Percentiles rank a stretch among this genome's conserved stretches.
Evolutionary conservation across 495 filamentous ascomycete species (phyloP).

Genomic region (Parachaetomium inaequale): DNA sequence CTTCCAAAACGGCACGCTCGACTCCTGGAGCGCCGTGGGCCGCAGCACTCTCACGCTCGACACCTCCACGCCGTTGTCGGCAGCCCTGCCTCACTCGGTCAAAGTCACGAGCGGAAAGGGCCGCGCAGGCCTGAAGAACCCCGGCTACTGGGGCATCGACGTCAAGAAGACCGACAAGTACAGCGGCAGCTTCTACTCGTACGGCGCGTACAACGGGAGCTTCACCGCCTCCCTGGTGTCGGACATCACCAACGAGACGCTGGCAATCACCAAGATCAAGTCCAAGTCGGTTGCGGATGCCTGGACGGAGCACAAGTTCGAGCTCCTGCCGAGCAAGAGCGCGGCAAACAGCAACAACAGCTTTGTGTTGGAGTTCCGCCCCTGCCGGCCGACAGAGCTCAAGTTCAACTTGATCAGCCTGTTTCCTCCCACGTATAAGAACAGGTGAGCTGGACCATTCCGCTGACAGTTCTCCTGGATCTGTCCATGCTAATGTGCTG

Average conservation of each 20-base stretch:
- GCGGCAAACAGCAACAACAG: conserved; percentile 63
- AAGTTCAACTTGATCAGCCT: conserved; percentile 54
- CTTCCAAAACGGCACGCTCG: conserved; percentile 52
- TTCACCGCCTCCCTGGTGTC: conserved; percentile 49
- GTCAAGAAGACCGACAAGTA: conserved; percentile 50
- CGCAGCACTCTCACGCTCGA: conserved; percentile 49
- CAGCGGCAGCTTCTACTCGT: conserved; percentile 56
- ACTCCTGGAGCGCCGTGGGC: conserved; percentile 54
- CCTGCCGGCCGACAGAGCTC: conserved; percentile 19
- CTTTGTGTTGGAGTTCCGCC: conserved; percentile 58
- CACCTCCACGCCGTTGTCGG: conserved; percentile 46
- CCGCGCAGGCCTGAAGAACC: conserved; percentile 55
- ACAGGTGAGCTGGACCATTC: conserved; percentile 11
- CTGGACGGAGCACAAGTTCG: conserved; percentile 52
- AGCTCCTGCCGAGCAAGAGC: conserved; percentile 37
- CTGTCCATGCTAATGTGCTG: neutral
- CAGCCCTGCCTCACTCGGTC: conserved; percentile 56
- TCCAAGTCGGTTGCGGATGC: conserved; percentile 28
- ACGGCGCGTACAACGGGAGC: conserved; percentile 37
- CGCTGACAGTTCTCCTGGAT: neutral
- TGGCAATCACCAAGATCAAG: conserved; percentile 26
- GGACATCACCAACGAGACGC: conserved; percentile 44
- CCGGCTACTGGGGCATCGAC: conserved; percentile 60
- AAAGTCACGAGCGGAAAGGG: conserved; percentile 39
- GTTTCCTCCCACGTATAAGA: conserved; percentile 66